Conservation (phyloP, 305 asterid species). For the Fraxinus sp. region DNA sequence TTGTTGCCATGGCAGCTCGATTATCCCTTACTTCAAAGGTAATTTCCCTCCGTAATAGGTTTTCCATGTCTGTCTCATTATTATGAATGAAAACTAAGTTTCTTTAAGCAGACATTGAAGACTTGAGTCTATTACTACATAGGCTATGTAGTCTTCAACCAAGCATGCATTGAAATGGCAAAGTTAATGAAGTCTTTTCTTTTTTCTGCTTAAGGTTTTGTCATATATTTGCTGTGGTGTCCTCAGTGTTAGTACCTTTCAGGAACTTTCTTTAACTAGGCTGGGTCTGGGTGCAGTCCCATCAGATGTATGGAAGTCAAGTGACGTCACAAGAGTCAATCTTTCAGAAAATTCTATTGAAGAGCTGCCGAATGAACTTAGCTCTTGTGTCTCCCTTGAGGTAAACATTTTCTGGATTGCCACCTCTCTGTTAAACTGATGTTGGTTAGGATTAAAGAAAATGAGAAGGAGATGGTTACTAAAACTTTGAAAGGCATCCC, state of each 20-base stretch:
- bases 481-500: conserved; percentile 16
- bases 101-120: conserved; percentile 12
- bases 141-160: conserved; percentile 1
- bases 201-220: conserved; percentile 13
- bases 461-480: conserved; percentile 9
- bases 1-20: conserved; percentile 62
- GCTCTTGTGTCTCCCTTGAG: conserved; percentile 74
- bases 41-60: conserved; percentile 25
- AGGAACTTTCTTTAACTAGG: conserved; percentile 83
- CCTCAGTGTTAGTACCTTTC: conserved; percentile 33
- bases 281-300: conserved; percentile 66
- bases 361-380: conserved; percentile 78
- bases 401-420: conserved; percentile 41
- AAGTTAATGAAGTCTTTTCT: conserved; percentile 1
- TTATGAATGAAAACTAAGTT: conserved; percentile 14
- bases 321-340: conserved; percentile 67
- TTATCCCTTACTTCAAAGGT: conserved; percentile 83
- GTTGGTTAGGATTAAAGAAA: conserved; percentile 13
- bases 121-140: conserved; percentile 9
- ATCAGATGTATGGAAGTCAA: conserved; percentile 71
- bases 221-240: conserved; percentile 3
- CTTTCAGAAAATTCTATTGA: conserved; percentile 75
- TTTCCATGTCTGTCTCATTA: conserved; percentile 11
- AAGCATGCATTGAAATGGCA: conserved; percentile 14
- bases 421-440: conserved; percentile 18